Percentiles rank a stretch among this genome's conserved stretches.
These are phyloP conservation scores for Pichia kluyveri DNA, from an alignment of 805 yeast genomes.

Conservation along the genomic window DNA sequence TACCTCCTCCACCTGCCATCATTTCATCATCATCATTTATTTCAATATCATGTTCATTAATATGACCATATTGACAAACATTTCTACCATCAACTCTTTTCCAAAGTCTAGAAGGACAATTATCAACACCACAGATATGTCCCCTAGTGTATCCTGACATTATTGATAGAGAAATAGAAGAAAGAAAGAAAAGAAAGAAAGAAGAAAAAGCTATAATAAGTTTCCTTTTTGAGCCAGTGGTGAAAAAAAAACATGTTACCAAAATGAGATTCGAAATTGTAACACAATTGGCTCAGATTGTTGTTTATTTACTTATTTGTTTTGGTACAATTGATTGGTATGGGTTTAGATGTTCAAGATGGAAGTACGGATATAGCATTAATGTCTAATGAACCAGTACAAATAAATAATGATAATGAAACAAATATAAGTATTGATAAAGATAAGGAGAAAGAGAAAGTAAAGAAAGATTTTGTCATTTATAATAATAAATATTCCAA, in stretches of 20 bases:
- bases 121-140: constrained; percentile 79
- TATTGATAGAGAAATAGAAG: neutral
- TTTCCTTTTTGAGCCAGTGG: neutral
- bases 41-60: constrained; percentile 70
- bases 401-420: no score
- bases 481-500: neutral
- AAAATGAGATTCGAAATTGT: no score
- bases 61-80: constrained; percentile 88
- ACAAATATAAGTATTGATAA: neutral
- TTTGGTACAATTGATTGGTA: no score
- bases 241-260: no score
- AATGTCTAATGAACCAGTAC: no score
- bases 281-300: no score
- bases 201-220: neutral
- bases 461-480: neutral
- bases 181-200: neutral
- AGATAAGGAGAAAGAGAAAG: neutral
- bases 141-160: constrained; percentile 42
- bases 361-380: no score
- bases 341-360: no score
- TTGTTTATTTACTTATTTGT: no score
- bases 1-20: constrained; percentile 35
- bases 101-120: constrained; percentile 77
- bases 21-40: constrained; percentile 78
- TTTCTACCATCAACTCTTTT: constrained; percentile 64